Percentiles rank a stretch among this genome's conserved stretches.
These are phyloP conservation scores for Rhytidiadelphus loreus DNA, from an alignment of 225 moss, liverwort and hornwort genomes.

Conservation along the genomic window DNA sequence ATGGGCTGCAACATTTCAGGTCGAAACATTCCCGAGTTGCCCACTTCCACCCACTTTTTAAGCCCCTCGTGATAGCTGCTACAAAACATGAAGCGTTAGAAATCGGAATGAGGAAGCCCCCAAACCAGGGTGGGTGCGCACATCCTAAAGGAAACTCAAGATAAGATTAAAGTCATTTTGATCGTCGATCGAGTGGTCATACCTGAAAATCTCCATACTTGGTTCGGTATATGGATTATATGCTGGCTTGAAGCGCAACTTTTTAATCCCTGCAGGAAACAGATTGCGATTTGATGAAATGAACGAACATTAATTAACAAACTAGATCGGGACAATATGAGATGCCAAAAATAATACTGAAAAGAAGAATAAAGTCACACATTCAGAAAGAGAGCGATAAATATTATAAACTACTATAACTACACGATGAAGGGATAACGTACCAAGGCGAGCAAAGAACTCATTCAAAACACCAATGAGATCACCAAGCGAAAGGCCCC, in stretches of 20 bases:
- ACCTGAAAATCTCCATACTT: slow-evolving; percentile 95
- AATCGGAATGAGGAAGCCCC: neutral
- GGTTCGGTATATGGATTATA: slow-evolving; percentile 94
- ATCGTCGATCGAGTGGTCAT: neutral
- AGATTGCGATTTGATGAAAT: neutral
- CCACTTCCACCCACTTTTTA: slow-evolving; percentile 94
- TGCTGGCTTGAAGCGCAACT: slow-evolving; percentile 81
- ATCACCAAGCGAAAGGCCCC: slow-evolving; percentile 74
- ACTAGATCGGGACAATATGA: neutral
- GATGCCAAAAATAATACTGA: neutral
- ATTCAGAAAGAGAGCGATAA: neutral
- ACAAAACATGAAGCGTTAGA: neutral
- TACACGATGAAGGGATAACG: neutral
- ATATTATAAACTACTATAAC: neutral
- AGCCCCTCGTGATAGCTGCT: slow-evolving; percentile 68
- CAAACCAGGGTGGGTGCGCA: neutral
- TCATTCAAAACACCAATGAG: slow-evolving; percentile 79
- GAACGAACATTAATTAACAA: neutral
- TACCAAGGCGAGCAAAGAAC: slow-evolving; percentile 82
- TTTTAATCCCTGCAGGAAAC: slow-evolving; percentile 43
- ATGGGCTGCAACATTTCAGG: slow-evolving; percentile 93
- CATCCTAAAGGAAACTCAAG: neutral
- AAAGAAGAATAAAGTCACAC: neutral
- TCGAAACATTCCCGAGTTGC: slow-evolving; percentile 95
- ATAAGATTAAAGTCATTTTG: neutral